A percentile compares a stretch with the other conserved stretches of the same genome.
Conservation (phyloP, 2,329 filamentous ascomycete genomes). For the Phialophora macrospora region DNA sequence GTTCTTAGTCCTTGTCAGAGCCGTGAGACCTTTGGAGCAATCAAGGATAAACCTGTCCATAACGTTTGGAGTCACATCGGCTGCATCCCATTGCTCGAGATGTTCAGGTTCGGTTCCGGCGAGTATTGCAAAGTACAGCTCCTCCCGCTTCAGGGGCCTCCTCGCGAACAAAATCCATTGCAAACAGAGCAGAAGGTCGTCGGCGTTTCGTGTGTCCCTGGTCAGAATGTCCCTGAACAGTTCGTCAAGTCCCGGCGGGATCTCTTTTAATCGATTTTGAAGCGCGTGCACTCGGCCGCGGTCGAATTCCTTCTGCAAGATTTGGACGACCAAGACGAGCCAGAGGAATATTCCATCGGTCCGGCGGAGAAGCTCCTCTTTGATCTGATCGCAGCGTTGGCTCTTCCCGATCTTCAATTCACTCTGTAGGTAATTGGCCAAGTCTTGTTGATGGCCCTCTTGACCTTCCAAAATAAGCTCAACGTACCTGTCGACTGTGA, state of each 20-base stretch:
- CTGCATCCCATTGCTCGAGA: constrained; percentile 36
- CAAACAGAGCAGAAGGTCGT: constrained; percentile 48
- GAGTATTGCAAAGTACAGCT: constrained; percentile 53
- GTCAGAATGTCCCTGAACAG: constrained; percentile 60
- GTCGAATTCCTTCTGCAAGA: constrained; percentile 49
- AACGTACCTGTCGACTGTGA: constrained; percentile 43
- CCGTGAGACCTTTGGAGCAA: constrained; percentile 57
- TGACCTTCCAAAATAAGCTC: constrained; percentile 46
- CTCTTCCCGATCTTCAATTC: constrained; percentile 41
- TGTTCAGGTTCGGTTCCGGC: constrained; percentile 40
- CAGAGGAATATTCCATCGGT: constrained; percentile 52
- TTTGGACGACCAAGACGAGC: constrained; percentile 50
- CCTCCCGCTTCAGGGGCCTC: constrained; percentile 47
- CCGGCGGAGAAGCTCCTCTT: constrained; percentile 40
- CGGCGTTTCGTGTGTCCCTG: constrained; percentile 52
- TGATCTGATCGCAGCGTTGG: constrained; percentile 40
- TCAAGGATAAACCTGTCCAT: constrained; percentile 47
- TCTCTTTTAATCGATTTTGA: constrained; percentile 45
- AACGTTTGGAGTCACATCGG: constrained; percentile 23
- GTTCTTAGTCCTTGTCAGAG: constrained; percentile 29
- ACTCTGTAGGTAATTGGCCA: constrained; percentile 44
- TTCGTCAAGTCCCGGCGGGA: constrained; percentile 51
- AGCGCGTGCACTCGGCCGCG: constrained; percentile 41
- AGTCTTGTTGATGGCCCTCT: constrained; percentile 43
- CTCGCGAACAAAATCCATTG: constrained; percentile 33